Percentiles rank a stretch among this genome's conserved stretches.
Evolutionary conservation across 495 filamentous ascomycete genomes (phyloP).

Genomic region (Talaromyces borbonicus): DNA sequence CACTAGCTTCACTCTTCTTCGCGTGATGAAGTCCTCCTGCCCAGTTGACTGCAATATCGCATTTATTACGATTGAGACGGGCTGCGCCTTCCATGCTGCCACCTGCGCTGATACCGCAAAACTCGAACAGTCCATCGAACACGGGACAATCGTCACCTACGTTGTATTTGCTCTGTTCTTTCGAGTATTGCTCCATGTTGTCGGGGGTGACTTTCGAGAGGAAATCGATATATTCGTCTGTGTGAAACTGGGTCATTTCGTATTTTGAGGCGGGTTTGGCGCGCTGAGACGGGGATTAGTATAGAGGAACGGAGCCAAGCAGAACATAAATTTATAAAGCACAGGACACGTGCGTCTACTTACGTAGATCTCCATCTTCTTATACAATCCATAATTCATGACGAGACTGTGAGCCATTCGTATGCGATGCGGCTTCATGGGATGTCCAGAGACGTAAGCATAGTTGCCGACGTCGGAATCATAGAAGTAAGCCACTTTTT

Average conservation of each 20-base stretch:
- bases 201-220: conserved; percentile 92
- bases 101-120: conserved; percentile 94
- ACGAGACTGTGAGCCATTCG: conserved; percentile 93
- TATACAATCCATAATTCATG: conserved; percentile 98
- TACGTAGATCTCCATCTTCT: conserved; percentile 98
- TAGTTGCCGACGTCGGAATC: conserved; percentile 96
- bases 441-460: conserved; percentile 95
- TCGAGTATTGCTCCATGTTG: conserved; percentile 90
- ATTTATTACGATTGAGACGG: conserved; percentile 83
- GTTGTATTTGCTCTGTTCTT: conserved; percentile 95
- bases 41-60: conserved; percentile 97
- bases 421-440: conserved; percentile 99
- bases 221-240: conserved; percentile 98
- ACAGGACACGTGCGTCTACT: conserved; percentile 23
- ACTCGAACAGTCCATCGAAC: conserved; percentile 96
- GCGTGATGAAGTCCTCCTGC: conserved; percentile 95
- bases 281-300: conserved; percentile 49
- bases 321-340: conserved; percentile 11
- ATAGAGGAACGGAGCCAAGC: too few species aligned
- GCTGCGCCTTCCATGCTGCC: conserved; percentile 97
- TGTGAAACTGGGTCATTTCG: conserved; percentile 99
- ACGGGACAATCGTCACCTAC: conserved; percentile 97
- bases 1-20: conserved; percentile 92
- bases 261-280: conserved; percentile 92
- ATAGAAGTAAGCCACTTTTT: conserved; percentile 93